phyloP scores from a whole-genome alignment of 768 basidiomycete genomes.

The Gymnopilus dilepis region DNA sequence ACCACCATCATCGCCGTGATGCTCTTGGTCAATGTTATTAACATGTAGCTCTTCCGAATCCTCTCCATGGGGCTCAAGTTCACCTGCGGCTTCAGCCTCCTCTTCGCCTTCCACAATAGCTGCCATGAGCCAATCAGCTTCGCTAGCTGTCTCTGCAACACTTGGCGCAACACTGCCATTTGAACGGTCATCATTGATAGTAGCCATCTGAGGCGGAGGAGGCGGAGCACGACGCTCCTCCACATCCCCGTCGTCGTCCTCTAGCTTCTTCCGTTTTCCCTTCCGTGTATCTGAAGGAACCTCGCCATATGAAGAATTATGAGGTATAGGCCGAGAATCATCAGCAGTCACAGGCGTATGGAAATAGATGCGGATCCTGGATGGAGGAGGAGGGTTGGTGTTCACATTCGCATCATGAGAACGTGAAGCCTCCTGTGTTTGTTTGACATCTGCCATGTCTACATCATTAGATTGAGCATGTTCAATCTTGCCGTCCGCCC shows the following conservation, averaged over 20 bases:
- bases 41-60: constrained; percentile 50
- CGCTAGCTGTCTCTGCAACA: constrained; percentile 75
- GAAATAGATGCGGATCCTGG: constrained; percentile 90
- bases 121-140: constrained; percentile 90
- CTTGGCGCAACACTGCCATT: constrained; percentile 68
- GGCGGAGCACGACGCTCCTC: constrained; percentile 75
- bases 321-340: constrained; percentile 77
- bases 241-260: constrained; percentile 83
- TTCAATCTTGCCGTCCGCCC: constrained; percentile 34
- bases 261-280: constrained; percentile 88
- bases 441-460: constrained; percentile 35
- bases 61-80: constrained; percentile 48
- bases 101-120: constrained; percentile 78
- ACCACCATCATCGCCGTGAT: constrained; percentile 36
- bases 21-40: constrained; percentile 45
- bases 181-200: constrained; percentile 59
- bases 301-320: constrained; percentile 54
- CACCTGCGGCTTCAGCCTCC: constrained; percentile 51
- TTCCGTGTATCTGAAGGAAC: constrained; percentile 67
- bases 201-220: constrained; percentile 60
- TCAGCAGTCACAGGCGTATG: constrained; percentile 87
- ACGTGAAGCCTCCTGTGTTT: constrained; percentile 35
- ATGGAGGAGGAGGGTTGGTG: constrained; percentile 57
- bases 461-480: constrained; percentile 32
- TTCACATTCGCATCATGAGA: constrained; percentile 35